Conservation (phyloP, 441 rosid genomes). For the Arabidopsis hybrid region DNA sequence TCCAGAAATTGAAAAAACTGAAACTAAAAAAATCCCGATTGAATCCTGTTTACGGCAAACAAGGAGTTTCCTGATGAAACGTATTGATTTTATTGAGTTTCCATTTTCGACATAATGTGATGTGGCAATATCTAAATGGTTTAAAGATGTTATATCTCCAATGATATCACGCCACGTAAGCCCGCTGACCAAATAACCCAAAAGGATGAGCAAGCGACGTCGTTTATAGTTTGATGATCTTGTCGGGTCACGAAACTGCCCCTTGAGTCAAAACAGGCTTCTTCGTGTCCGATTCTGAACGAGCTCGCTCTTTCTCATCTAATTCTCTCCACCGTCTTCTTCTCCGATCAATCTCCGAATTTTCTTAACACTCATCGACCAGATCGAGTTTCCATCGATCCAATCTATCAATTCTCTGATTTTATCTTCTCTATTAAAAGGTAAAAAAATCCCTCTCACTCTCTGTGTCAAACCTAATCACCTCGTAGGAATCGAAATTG, state of each 20-base stretch:
- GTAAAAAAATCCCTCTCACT: conserved; percentile 14
- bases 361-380: background rate
- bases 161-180: conserved; percentile 34
- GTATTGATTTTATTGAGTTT: too few species aligned
- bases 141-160: background rate
- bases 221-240: conserved; percentile 37
- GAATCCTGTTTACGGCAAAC: too few species aligned
- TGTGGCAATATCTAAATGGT: conserved; percentile 38
- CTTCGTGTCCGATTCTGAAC: conserved; percentile 41
- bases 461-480: conserved; percentile 16
- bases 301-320: conserved; percentile 17
- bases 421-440: conserved; percentile 12
- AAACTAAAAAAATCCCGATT: too few species aligned
- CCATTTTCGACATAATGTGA: background rate
- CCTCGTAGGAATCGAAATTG: conserved; percentile 34
- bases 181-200: conserved; percentile 35
- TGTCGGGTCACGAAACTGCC: conserved; percentile 47
- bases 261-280: conserved; percentile 37
- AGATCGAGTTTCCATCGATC: conserved; percentile 25
- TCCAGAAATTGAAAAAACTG: too few species aligned
- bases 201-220: conserved; percentile 30
- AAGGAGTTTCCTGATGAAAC: too few species aligned
- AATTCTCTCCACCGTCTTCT: conserved; percentile 33
- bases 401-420: background rate
- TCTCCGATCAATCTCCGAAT: conserved; percentile 37